Base-by-base conservation (phyloP, 2,329 filamentous ascomycete genomes). In the Huntiella savannae region DNA sequence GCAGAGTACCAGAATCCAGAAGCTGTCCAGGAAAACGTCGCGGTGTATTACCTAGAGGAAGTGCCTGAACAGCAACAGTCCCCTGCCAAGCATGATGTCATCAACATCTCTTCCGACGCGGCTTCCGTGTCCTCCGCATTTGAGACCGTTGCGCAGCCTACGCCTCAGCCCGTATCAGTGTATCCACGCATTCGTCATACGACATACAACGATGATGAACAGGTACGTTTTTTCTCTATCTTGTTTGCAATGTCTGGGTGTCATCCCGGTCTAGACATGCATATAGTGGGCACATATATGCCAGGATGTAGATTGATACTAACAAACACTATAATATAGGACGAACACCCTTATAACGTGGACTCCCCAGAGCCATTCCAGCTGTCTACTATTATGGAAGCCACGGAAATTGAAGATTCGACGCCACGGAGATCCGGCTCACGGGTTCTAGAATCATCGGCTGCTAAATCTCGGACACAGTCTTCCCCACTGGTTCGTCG, bases 361-460 rank as follows among this genome's bases (percentile, higher is more conserved):
- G 28, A 28, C n/a, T 28, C 10, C 19, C 5, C 39, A 43, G 28
- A 33, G 33, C 40, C 40, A 16, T 33, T 34, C 11, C n/a, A 43
- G 33, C 40, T 43, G n/a, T 43, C 40, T 7, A 43, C 40, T 32
- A 43, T 43, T 15, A 32, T 43, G 13, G 40, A 43, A 33, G 28
- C 40, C 15, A 34, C 45, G n/a, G 45, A 47, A 28, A 17, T 43
- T 10, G 45, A 47, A 28, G 15, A 40, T 10, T 43, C 36, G n/a
- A 43, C 45, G 4, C 45, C 40, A 8, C 22, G n/a, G 12, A 28
- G 40, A 43, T 34, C 28, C 28, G 6, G 13, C 40, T 33, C 28
- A 5, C 22, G 22, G 22, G 6, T 28, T 28, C 22, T 28, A 28
- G 22, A 28, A 28, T 28, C 22, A 8, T 28, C 22, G 22, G 22